Evolutionary conservation across 495 filamentous ascomycete species (phyloP).

Genomic region (Chaetomium tenue): DNA sequence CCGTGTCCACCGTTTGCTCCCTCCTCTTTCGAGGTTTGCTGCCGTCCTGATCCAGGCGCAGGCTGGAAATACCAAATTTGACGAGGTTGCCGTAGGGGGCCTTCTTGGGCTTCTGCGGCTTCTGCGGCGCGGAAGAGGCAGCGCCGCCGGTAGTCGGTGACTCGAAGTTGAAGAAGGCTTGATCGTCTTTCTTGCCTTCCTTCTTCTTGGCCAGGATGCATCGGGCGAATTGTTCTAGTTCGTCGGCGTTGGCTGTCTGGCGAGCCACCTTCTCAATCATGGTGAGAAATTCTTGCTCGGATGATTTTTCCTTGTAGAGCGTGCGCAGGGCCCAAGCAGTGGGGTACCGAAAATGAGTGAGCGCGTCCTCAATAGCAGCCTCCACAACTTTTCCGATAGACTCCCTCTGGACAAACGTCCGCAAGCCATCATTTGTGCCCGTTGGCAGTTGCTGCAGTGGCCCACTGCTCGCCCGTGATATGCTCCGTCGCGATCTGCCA

Average conservation of each 20-base stretch:
- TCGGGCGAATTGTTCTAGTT: constrained; percentile 43
- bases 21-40: too few species aligned
- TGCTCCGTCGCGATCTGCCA: constrained; percentile 22
- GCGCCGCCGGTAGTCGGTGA: constrained; percentile 34
- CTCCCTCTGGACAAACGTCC: constrained; percentile 35
- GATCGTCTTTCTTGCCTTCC: constrained; percentile 49
- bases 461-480: constrained; percentile 28
- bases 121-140: constrained; percentile 33
- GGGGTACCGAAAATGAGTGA: constrained; percentile 49
- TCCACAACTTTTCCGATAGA: constrained; percentile 36
- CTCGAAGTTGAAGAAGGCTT: constrained; percentile 50
- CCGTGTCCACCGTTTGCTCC: neutral
- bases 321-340: constrained; percentile 56
- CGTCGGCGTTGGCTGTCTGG: constrained; percentile 46
- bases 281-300: constrained; percentile 42
- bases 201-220: constrained; percentile 48
- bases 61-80: constrained; percentile 37
- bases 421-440: constrained; percentile 23
- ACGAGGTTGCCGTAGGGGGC: constrained; percentile 46
- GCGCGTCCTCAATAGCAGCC: constrained; percentile 49
- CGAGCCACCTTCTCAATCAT: constrained; percentile 50
- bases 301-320: constrained; percentile 50
- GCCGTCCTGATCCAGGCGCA: constrained; percentile 15
- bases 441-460: constrained; percentile 22
- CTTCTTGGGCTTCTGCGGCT: constrained; percentile 41